Evolutionary conservation across 2,329 filamentous ascomycete genomes (phyloP), one percentile per base, ranked within the genome.

Genomic region (Hymenoscyphus scutula): DNA sequence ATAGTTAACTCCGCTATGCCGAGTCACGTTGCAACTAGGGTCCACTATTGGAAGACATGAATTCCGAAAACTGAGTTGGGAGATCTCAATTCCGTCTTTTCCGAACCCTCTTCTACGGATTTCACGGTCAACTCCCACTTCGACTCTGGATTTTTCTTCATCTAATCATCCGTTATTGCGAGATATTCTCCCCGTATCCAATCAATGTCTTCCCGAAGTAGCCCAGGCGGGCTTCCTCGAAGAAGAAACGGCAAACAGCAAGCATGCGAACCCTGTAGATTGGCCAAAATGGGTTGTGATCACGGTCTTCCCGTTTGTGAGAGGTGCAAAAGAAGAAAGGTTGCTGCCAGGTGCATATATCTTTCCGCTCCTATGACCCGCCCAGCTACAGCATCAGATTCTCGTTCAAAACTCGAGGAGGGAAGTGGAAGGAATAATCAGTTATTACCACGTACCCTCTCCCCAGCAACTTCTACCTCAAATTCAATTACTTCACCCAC

Each of bases 251-350:
- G 71, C 17, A 71, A 71, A 53, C 66, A 69, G 37, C 69, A 68
- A 54, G 67, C 68, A 10, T 71, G 68, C 41, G 69, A 71, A 54
- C 69, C 70, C 25, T 72, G 72, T 62, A 64, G 71, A 13, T 70
- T 70, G 53, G 70, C 71, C 8, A 73, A 73, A 56, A 67, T 71
- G 29, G 64, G 67, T 41, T 73, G 70, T 59, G 70, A 73, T 55
- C 70, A 72, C 41, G 59, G 63, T 1, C 56, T 71, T 5, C 72
- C 72, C 8, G 53, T 67, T 11, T 73, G 71, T 57, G 63, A 65
- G 8, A 56, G 69, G 29, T 73, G 69, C 64, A 65, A 64, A 57
- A 64, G 67, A n/a, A 67, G 68, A 61, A 69, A 70, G 38, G 53
- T 67, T 25, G 48, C 58, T 29, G 61, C 57, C 11, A 69, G 67